phyloP scores from a whole-genome alignment of 345 rosid species.

The Corchorus capsularis region DNA sequence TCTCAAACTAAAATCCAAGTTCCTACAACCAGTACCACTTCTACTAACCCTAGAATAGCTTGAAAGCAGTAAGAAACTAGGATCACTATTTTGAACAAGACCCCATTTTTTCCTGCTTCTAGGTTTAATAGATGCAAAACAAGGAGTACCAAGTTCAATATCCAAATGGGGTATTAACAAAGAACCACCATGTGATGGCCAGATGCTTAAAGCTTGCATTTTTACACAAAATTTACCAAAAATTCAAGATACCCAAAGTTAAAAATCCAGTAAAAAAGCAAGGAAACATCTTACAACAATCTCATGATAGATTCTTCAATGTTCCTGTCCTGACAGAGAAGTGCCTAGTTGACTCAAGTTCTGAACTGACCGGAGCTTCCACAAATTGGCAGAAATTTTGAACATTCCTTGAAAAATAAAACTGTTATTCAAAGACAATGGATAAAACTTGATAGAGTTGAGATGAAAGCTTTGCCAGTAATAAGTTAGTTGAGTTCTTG shows the following conservation, averaged over 20 bases:
- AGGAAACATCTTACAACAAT: conserved; percentile 19
- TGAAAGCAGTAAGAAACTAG: conserved; percentile 39
- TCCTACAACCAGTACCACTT: conserved; percentile 25
- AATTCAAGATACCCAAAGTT: conserved; percentile 27
- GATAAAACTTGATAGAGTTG: neutral
- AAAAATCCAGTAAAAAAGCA: conserved; percentile 26
- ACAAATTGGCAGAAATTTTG: conserved; percentile 3
- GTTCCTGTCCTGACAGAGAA: neutral
- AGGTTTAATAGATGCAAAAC: conserved; percentile 29
- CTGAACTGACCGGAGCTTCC: neutral
- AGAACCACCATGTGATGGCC: conserved; percentile 48
- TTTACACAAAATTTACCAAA: conserved; percentile 24
- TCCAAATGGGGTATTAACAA: conserved; percentile 50
- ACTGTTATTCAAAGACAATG: neutral
- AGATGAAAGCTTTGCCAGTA: neutral
- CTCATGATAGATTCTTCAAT: conserved; percentile 18
- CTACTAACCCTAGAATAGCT: conserved; percentile 28
- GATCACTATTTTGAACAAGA: conserved; percentile 31
- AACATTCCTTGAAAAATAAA: conserved; percentile 22
- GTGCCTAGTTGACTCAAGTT: neutral
- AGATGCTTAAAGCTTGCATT: conserved; percentile 74
- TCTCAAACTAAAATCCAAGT: conserved; percentile 30
- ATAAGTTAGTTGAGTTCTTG: conserved; percentile 11
- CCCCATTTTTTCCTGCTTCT: conserved; percentile 33
- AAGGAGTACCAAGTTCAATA: conserved; percentile 43